Evolutionary conservation across 2,329 filamentous ascomycete species (phyloP).

Genomic region (Ambrosiella cleistominuta): DNA sequence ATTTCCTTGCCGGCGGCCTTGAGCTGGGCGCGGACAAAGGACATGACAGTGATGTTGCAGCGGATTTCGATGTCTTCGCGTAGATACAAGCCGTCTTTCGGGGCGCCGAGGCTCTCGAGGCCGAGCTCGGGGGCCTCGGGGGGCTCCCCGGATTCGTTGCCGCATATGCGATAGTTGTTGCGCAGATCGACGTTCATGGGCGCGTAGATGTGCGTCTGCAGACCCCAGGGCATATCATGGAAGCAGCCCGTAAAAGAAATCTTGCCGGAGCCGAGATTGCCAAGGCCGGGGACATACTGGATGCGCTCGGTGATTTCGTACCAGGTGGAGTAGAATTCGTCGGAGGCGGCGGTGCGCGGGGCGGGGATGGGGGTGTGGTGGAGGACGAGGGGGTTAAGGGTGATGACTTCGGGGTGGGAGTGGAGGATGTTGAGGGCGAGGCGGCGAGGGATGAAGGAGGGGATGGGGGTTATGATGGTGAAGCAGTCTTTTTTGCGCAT

Average conservation of each 20-base stretch:
- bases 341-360: conserved; percentile 47
- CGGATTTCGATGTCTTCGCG: conserved; percentile 54
- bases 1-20: conserved; percentile 51
- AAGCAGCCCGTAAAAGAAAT: conserved; percentile 56
- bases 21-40: conserved; percentile 49
- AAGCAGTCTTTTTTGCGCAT: conserved; percentile 47
- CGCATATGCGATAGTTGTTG: conserved; percentile 49
- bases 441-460: conserved; percentile 51
- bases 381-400: conserved; percentile 51
- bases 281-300: conserved; percentile 48
- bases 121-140: conserved; percentile 46
- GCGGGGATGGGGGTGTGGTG: conserved; percentile 45
- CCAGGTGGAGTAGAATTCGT: conserved; percentile 59
- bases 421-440: conserved; percentile 57
- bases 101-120: conserved; percentile 37
- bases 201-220: conserved; percentile 55
- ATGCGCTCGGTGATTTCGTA: conserved; percentile 56
- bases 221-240: conserved; percentile 53
- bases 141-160: conserved; percentile 51
- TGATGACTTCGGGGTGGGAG: conserved; percentile 53
- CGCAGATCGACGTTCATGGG: conserved; percentile 49
- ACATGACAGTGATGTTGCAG: conserved; percentile 47
- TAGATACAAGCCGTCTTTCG: conserved; percentile 47
- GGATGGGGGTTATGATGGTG: conserved; percentile 53
- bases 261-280: conserved; percentile 44